These are phyloP conservation scores for Aurinia saxatilis DNA, from an alignment of 345 rosid species.

Conservation along the genomic window DNA sequence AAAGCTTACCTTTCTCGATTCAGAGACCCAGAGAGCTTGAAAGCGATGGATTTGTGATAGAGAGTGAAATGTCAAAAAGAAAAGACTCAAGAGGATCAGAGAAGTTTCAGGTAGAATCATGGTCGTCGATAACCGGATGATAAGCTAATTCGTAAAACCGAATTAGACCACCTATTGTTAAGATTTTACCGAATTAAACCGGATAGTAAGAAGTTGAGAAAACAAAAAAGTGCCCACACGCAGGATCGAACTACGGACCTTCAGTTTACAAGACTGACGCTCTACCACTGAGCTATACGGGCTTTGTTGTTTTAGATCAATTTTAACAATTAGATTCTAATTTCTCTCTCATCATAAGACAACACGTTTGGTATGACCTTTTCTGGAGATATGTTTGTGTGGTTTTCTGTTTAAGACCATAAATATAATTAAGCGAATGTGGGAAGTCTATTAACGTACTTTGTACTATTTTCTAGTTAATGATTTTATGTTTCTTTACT, in stretches of 20 bases:
- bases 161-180: not conserved
- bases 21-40: not conserved
- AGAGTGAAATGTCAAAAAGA: not conserved
- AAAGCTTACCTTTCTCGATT: conserved; percentile 1
- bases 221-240: conserved; percentile 59
- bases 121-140: not conserved
- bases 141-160: not conserved
- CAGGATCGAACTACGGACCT: conserved; percentile 83
- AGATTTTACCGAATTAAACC: too few relatives aligned
- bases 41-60: not conserved
- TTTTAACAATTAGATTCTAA: too few relatives aligned
- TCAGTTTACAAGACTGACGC: conserved; percentile 84
- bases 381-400: too few relatives aligned
- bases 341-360: too few relatives aligned
- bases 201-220: too few relatives aligned
- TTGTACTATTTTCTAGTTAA: too few relatives aligned
- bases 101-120: not conserved
- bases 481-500: too few relatives aligned
- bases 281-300: conserved; percentile 91
- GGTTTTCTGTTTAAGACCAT: too few relatives aligned
- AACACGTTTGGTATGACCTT: too few relatives aligned
- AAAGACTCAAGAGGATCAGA: not conserved
- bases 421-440: too few relatives aligned
- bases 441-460: too few relatives aligned
- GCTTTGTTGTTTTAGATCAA: too few relatives aligned